Evolutionary conservation across 805 yeast species (phyloP), one percentile per base, ranked within the genome.

Genomic region (Wickerhamiella nectarea): DNA sequence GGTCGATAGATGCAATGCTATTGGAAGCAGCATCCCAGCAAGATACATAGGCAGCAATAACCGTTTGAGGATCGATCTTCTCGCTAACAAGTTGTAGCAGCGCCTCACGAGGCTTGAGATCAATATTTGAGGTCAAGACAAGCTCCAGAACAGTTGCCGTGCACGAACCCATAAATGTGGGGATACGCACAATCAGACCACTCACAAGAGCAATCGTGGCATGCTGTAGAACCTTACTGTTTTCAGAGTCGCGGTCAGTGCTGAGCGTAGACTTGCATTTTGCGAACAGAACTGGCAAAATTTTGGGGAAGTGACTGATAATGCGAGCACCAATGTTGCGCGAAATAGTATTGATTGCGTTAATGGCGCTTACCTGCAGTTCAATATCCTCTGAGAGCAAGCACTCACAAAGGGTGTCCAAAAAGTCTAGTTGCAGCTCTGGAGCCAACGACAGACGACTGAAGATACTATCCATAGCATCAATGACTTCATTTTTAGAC

Each of bases 261-360:
- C 37, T 61, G 9, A 52, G 45, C 11, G 70, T 63, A 7, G 59
- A 50, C 22, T 70, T 67, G 63, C 82, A 80, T 31, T 83, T 69
- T 21, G 66, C 64, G 44, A 85, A 67, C 9, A 82, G 67, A 11
- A 85, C 83, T 12, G 86, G 84, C 48, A 91, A 74, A 56, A 87
- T 78, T 60, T 78, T 79, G 25, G 96, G 84, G 68, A 86, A 82
- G 56, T 70, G 74, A 6, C 94, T 87, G 56, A 91, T 79, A 49
- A 79, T 70, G 56, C 85, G 82, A 15, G 93, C 87, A 43, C 98
- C 98, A 37, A 87, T 61, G 19, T 76, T 72, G 42, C 77, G 74
- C 44, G 84, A 72, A 45, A 85, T 64, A 51, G 77, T 75, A 45
- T 83, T 75, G 48, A 84, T 72, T 46, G 80, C 76, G 52, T 78